These are phyloP conservation scores for Xanthoconium separans DNA, from an alignment of 1,284 basidiomycete species.

Conservation along the genomic window DNA sequence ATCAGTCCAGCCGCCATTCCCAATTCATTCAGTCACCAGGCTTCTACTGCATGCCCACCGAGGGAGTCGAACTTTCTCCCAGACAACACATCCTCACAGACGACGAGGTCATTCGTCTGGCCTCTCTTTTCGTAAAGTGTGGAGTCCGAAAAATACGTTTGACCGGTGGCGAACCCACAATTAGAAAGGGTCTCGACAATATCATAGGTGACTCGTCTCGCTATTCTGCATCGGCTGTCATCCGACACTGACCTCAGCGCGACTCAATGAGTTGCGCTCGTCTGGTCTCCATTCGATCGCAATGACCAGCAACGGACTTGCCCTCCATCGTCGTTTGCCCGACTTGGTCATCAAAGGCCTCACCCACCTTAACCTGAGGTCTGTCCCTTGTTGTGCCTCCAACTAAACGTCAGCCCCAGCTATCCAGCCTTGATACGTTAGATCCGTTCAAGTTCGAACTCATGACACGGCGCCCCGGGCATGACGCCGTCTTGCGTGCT, in stretches of 20 bases:
- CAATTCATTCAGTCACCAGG: slow-evolving; percentile 42
- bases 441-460: slow-evolving; percentile 87
- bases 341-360: slow-evolving; percentile 69
- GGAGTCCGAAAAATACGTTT: slow-evolving; percentile 86
- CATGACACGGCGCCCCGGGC: slow-evolving; percentile 77
- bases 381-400: slow-evolving; percentile 9
- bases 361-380: slow-evolving; percentile 84
- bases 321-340: slow-evolving; percentile 70
- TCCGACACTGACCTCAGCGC: slow-evolving; percentile 39
- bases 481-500: slow-evolving; percentile 70
- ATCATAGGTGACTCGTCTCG: slow-evolving; percentile 54
- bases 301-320: slow-evolving; percentile 85
- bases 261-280: slow-evolving; percentile 53
- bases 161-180: slow-evolving; percentile 87
- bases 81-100: slow-evolving; percentile 68
- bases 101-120: slow-evolving; percentile 74
- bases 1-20: background rate
- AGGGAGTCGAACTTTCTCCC: slow-evolving; percentile 78
- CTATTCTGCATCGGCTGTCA: slow-evolving; percentile 1
- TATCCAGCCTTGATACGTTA: slow-evolving; percentile 74
- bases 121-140: slow-evolving; percentile 74
- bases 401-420: background rate
- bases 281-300: slow-evolving; percentile 75
- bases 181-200: slow-evolving; percentile 75
- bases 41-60: slow-evolving; percentile 89